A percentile compares a stretch with the other conserved stretches of the same genome.
These are phyloP conservation scores for Cryphonectria parasitica DNA, from an alignment of 2,329 filamentous ascomycete genomes.

Conservation along the genomic window DNA sequence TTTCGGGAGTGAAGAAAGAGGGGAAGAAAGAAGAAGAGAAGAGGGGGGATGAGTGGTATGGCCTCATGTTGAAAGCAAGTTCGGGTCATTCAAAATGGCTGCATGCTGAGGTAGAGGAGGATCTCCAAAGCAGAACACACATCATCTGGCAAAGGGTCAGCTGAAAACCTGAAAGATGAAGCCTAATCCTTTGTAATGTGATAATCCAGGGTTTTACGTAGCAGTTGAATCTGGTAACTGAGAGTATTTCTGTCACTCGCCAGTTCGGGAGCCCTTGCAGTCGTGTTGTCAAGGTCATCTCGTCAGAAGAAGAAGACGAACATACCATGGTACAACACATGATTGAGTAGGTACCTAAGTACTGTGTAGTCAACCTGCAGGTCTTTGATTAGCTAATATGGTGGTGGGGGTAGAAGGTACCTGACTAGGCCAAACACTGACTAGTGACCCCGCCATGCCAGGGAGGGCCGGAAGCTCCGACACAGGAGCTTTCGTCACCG, in stretches of 20 bases:
- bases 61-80: too few relatives aligned
- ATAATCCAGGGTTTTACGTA: neutral
- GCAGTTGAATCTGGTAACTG: neutral
- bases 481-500: neutral
- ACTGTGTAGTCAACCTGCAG: neutral
- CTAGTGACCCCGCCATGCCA: neutral
- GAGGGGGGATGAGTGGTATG: too few relatives aligned
- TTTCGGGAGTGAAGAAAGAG: too few relatives aligned
- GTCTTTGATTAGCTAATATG: neutral
- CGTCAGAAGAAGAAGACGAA: neutral
- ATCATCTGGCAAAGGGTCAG: neutral
- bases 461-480: neutral
- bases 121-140: too few relatives aligned
- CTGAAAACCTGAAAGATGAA: neutral
- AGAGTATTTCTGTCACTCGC: neutral
- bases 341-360: neutral
- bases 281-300: neutral
- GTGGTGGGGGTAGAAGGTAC: neutral
- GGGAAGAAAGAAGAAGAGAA: too few relatives aligned
- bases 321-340: neutral
- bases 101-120: neutral
- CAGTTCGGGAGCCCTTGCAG: neutral
- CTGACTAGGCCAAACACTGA: neutral
- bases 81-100: neutral
- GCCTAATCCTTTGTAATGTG: neutral